phyloP scores from a whole-genome alignment of 257 asterid species.

The Solanum boliviense region DNA sequence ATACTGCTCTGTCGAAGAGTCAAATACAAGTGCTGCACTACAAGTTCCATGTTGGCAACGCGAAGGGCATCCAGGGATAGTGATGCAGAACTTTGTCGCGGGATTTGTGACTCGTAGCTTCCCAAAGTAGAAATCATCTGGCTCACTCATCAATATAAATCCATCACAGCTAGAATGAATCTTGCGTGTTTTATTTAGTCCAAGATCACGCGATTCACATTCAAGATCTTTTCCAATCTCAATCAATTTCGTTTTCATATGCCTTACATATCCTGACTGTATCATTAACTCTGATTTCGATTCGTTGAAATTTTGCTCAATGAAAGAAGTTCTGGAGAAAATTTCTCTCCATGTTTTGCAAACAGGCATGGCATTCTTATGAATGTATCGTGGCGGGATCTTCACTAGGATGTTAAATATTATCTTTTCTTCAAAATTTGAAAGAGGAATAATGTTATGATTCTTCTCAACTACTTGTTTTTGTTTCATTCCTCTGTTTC shows the following conservation, averaged over 20 bases:
- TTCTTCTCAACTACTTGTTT: background rate
- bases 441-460: background rate
- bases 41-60: background rate
- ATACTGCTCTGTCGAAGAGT: background rate
- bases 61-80: background rate
- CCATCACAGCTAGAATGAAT: conserved; percentile 8
- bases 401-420: background rate
- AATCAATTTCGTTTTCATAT: background rate
- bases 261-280: background rate
- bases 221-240: background rate
- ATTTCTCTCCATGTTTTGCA: conserved; percentile 3
- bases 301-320: background rate
- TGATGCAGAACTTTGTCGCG: background rate
- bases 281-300: background rate
- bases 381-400: background rate
- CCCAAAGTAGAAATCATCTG: background rate
- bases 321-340: background rate
- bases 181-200: background rate
- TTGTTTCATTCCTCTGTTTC: background rate
- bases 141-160: background rate
- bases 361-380: background rate
- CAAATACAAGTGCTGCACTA: conserved; percentile 6
- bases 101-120: conserved; percentile 1
- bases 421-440: background rate
- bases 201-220: background rate